Evolutionary conservation across 352 stramenopile genomes (phyloP), one percentile per base, ranked within the genome.

Genomic region (Phytophthora macrochlamydospora): DNA sequence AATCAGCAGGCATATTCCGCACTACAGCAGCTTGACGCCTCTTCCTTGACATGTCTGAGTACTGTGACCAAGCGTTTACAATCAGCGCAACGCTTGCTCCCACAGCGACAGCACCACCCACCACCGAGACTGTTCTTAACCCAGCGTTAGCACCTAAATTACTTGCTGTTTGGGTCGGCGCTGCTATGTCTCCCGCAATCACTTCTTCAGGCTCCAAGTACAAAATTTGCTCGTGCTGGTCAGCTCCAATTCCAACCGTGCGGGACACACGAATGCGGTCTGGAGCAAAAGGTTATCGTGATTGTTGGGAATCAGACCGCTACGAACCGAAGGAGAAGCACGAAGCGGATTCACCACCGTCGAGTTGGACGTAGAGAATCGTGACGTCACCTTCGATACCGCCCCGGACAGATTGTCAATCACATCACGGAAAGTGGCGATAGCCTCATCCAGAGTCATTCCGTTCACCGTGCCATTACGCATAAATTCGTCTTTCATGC

Each of bases 371-470:
- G 77, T 84, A 4, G 75, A 89, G 55, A 94, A 90, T 7, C 79
- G 77, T 13, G 79, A 89, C 1, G 73, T 81, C 12, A 91, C 75
- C 7, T 90, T 82, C 1, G 78, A 85, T 14, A 93, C 68, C 4
- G 81, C 71, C 28, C 78, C 78, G 13, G 73, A 83, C 1, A 83
- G 60, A 30, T 85, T 79, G 59, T 94, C 83, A 65, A 92, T 79
- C 18, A 91, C 88, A 53, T 92, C 80, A 3, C 81, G 71, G 64
- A 96, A 96, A 9, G 87, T 91, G 0, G 75, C 71, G 24, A 96
- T 92, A 5, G 89, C 89, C 62, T 95, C 87, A 51, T 96, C 89
- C 46, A 96, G 58, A 7, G 83, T 94, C 83, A 92, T 94, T 4
- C 88, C 88, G 13, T 84, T 78, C 24, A 96, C 83, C 1, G 88